These are phyloP conservation scores for Astrephomene gubernaculifera DNA, from an alignment of 139 green algal species.

Conservation along the genomic window DNA sequence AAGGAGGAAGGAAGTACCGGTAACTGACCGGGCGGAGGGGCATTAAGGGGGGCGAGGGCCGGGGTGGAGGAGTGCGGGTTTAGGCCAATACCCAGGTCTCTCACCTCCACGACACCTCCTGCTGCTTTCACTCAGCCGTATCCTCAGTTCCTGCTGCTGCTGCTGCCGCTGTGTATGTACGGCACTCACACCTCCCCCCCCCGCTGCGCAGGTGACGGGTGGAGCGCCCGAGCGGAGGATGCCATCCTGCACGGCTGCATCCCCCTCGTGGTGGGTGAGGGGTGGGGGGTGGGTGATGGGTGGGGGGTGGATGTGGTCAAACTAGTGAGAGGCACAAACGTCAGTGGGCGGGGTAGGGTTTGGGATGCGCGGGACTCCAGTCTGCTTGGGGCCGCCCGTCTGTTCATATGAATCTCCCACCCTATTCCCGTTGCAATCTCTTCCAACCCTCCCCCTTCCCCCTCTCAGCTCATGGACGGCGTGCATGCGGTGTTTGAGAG, in stretches of 20 bases:
- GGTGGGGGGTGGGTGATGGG: neutral
- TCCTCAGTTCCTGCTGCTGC: too few species aligned
- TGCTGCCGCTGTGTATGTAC: too few species aligned
- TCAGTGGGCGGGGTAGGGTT: too few species aligned
- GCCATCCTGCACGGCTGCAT: constrained; percentile 79
- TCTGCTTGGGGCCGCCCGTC: neutral
- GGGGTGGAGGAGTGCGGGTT: too few species aligned
- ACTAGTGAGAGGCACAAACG: too few species aligned
- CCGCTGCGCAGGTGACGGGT: constrained; percentile 49
- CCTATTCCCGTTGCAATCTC: neutral
- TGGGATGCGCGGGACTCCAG: too few species aligned
- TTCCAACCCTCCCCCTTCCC: neutral
- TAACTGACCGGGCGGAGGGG: too few species aligned
- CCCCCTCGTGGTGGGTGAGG: constrained; percentile 52
- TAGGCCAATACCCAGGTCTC: too few species aligned
- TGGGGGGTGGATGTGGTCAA: neutral
- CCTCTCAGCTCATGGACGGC: constrained; percentile 19
- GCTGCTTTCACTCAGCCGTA: too few species aligned
- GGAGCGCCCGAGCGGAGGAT: constrained; percentile 61
- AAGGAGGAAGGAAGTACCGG: too few species aligned
- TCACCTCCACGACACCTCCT: too few species aligned
- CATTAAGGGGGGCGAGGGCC: too few species aligned
- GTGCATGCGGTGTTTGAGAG: constrained; percentile 29
- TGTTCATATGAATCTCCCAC: neutral
- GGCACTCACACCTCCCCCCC: neutral